Percentiles rank a stretch among this genome's conserved stretches.
phyloP scores from a whole-genome alignment of 768 basidiomycete species.

The Podaxis sp. region DNA sequence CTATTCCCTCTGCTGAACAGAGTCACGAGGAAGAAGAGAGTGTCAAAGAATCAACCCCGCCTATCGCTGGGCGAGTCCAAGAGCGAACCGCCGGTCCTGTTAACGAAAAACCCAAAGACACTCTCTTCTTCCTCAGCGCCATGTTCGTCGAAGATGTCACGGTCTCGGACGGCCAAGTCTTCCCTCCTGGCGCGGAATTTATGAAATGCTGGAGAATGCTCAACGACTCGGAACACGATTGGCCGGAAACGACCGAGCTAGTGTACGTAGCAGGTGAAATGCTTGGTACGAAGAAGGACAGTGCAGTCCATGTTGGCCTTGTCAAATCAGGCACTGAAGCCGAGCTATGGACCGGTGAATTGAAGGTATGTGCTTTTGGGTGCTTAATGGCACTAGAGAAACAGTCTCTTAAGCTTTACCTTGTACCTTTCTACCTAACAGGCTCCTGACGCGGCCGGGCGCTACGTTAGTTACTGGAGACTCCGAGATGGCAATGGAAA shows the following conservation, averaged over 20 bases:
- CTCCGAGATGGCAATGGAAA: constrained; percentile 53
- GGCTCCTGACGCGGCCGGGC: constrained; percentile 72
- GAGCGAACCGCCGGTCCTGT: background rate
- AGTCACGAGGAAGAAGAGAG: background rate
- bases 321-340: constrained; percentile 54
- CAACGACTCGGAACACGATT: constrained; percentile 59
- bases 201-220: constrained; percentile 77
- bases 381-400: background rate
- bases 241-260: constrained; percentile 67
- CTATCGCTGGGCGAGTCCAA: background rate
- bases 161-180: constrained; percentile 67
- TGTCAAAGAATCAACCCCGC: background rate
- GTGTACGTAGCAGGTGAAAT: constrained; percentile 68
- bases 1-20: background rate
- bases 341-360: constrained; percentile 67
- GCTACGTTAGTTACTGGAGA: constrained; percentile 76
- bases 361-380: constrained; percentile 49
- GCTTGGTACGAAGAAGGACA: constrained; percentile 35
- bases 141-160: constrained; percentile 64
- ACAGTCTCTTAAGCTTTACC: background rate
- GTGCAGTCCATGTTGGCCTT: constrained; percentile 44
- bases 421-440: constrained; percentile 17
- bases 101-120: background rate
- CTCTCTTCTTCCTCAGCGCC: constrained; percentile 37
- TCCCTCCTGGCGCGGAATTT: constrained; percentile 83